A percentile compares a stretch with the other conserved stretches of the same genome.
These are phyloP conservation scores for Isabelozyma gotoi DNA, from an alignment of 805 yeast genomes.

Conservation along the genomic window DNA sequence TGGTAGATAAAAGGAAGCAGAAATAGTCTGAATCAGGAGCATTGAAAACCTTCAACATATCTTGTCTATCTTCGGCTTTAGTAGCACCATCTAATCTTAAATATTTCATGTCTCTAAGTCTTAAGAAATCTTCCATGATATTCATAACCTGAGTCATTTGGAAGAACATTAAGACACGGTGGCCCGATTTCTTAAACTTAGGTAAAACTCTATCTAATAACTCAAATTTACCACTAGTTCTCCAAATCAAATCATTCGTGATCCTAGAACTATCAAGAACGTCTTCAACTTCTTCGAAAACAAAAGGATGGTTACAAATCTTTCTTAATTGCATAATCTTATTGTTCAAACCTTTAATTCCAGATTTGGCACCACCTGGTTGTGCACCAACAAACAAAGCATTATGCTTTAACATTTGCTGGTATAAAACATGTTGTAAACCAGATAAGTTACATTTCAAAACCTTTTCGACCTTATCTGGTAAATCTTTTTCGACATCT, in stretches of 20 bases:
- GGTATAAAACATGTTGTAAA: slow-evolving; percentile 66
- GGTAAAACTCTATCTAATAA: slow-evolving; percentile 73
- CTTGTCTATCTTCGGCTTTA: slow-evolving; percentile 80
- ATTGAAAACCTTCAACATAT: slow-evolving; percentile 69
- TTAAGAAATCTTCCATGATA: slow-evolving; percentile 80
- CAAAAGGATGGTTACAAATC: slow-evolving; percentile 86
- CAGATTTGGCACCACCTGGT: slow-evolving; percentile 59
- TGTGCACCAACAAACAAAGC: slow-evolving; percentile 65
- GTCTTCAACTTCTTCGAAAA: slow-evolving; percentile 78
- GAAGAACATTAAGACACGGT: slow-evolving; percentile 77
- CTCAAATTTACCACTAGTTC: slow-evolving; percentile 81
- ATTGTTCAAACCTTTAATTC: slow-evolving; percentile 76
- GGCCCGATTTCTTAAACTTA: slow-evolving; percentile 71
- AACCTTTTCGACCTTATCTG: slow-evolving; percentile 81
- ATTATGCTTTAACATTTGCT: slow-evolving; percentile 75
- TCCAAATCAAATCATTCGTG: slow-evolving; percentile 69
- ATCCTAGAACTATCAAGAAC: slow-evolving; percentile 61
- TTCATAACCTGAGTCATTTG: slow-evolving; percentile 92
- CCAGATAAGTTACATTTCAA: slow-evolving; percentile 77
- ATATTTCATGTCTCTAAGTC: slow-evolving; percentile 65
- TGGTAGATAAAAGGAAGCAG: slow-evolving; percentile 74
- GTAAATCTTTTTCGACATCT: slow-evolving; percentile 84
- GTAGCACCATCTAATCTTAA: slow-evolving; percentile 81
- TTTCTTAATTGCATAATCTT: slow-evolving; percentile 84
- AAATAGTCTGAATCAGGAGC: slow-evolving; percentile 76